These are phyloP conservation scores for Mangifera indica DNA, from an alignment of 345 rosid species.

Conservation along the genomic window DNA sequence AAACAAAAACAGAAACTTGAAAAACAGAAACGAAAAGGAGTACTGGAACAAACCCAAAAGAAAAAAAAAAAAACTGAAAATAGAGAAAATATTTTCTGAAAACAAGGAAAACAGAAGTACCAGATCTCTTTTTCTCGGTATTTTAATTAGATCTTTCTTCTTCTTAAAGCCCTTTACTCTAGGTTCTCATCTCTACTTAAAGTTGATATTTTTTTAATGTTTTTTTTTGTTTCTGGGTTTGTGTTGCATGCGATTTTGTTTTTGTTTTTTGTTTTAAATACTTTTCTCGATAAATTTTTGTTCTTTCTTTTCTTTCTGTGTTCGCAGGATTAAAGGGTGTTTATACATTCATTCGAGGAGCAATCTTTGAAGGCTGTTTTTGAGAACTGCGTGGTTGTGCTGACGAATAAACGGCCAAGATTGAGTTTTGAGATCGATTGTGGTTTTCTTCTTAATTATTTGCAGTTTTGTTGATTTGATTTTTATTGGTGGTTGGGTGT, in stretches of 20 bases:
- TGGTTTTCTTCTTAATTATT: slow-evolving; percentile 3
- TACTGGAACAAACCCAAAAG: background rate
- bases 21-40: background rate
- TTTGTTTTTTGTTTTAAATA: slow-evolving; percentile 14
- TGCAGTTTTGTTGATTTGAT: background rate
- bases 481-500: slow-evolving; percentile 3
- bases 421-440: slow-evolving; percentile 26
- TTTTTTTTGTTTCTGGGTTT: slow-evolving; percentile 1
- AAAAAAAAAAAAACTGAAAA: background rate
- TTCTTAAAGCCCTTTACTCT: slow-evolving; percentile 17
- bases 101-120: background rate
- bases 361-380: slow-evolving; percentile 25
- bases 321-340: slow-evolving; percentile 27
- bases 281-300: slow-evolving; percentile 17
- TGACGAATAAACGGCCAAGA: slow-evolving; percentile 17
- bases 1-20: too few relatives aligned
- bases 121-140: slow-evolving; percentile 5
- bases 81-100: background rate
- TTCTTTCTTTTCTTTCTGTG: slow-evolving; percentile 2
- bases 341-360: slow-evolving; percentile 27
- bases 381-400: slow-evolving; percentile 17
- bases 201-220: background rate
- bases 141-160: slow-evolving; percentile 28
- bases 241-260: slow-evolving; percentile 32
- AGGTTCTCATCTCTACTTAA: background rate